These are phyloP conservation scores for Raffaelea ambrosiae DNA, from an alignment of 2,329 filamentous ascomycete species.

Conservation along the genomic window DNA sequence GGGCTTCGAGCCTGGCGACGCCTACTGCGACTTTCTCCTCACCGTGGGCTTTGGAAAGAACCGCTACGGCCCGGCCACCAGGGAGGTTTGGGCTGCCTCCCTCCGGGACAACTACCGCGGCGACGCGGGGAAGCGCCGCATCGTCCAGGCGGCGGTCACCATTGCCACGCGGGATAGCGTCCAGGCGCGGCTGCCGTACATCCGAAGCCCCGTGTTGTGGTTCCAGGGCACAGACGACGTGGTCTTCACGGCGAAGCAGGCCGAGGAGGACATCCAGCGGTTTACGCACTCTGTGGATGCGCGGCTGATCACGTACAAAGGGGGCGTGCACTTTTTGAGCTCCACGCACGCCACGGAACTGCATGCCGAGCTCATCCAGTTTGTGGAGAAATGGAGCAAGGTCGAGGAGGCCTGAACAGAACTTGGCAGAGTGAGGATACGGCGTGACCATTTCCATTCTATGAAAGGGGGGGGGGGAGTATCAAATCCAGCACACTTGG, in stretches of 20 bases:
- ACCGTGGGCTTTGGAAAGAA: slow-evolving; percentile 31
- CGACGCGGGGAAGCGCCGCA: slow-evolving; percentile 34
- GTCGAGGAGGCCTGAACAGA: too few relatives aligned
- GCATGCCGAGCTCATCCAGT: slow-evolving; percentile 29
- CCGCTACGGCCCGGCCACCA: slow-evolving; percentile 18
- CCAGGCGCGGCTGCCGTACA: slow-evolving; percentile 28
- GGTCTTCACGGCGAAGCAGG: slow-evolving; percentile 27
- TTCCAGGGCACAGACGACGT: slow-evolving; percentile 38
- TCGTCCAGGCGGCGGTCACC: slow-evolving; percentile 31
- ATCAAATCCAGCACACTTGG: too few relatives aligned
- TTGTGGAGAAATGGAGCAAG: slow-evolving; percentile 7
- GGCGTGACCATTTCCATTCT: too few relatives aligned
- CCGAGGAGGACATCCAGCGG: slow-evolving; percentile 35
- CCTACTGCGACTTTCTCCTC: slow-evolving; percentile 31
- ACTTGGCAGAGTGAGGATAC: too few relatives aligned
- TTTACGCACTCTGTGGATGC: slow-evolving; percentile 33
- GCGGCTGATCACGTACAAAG: slow-evolving; percentile 29
- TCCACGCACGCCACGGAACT: slow-evolving; percentile 33
- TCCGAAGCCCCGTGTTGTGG: slow-evolving; percentile 42
- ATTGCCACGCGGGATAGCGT: slow-evolving; percentile 36
- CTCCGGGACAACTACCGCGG: slow-evolving; percentile 34
- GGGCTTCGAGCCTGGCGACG: slow-evolving; percentile 34
- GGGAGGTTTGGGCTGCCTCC: slow-evolving; percentile 32
- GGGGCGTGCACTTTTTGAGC: slow-evolving; percentile 35
- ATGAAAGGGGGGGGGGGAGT: too few relatives aligned